Evolutionary conservation across 2,329 filamentous ascomycete genomes (phyloP).

Genomic region (Colletotrichum somersetense): DNA sequence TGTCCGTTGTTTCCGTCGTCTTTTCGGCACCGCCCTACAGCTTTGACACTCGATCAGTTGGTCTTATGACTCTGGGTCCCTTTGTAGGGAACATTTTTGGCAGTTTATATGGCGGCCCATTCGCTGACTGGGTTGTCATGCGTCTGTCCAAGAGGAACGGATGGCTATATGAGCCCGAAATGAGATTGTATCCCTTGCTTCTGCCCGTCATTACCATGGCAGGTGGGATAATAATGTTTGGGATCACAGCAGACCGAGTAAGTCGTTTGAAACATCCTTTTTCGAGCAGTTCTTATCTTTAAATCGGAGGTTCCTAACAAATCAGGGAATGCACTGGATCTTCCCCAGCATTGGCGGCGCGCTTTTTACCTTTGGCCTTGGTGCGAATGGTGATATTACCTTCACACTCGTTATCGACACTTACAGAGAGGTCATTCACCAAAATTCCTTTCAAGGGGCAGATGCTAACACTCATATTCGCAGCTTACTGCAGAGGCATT

Average conservation of each 20-base stretch:
- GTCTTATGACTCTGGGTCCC: conserved; percentile 46
- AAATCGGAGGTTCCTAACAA: not conserved
- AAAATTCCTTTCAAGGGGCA: not conserved
- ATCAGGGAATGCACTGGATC: conserved; percentile 55
- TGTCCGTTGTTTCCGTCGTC: conserved; percentile 48
- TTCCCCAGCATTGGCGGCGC: conserved; percentile 51
- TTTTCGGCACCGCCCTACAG: conserved; percentile 51
- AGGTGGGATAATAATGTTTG: conserved; percentile 54
- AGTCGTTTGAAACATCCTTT: conserved; percentile 16
- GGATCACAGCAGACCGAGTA: conserved; percentile 50
- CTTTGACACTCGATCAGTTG: conserved; percentile 45
- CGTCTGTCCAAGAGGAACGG: conserved; percentile 52
- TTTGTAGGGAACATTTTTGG: conserved; percentile 56
- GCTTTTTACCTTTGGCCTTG: conserved; percentile 54
- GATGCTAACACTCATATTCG: not conserved
- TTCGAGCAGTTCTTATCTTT: no score
- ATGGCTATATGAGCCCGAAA: conserved; percentile 58
- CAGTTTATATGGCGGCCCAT: conserved; percentile 51
- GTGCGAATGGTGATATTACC: conserved; percentile 50
- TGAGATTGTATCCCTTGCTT: conserved; percentile 51
- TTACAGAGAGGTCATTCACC: conserved; percentile 50
- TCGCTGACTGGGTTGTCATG: conserved; percentile 55
- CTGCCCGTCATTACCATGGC: conserved; percentile 48
- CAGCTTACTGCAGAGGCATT: conserved; percentile 49
- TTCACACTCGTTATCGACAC: conserved; percentile 53